These are phyloP conservation scores for Pseudogymnoascus sp. DNA, from an alignment of 2,329 filamentous ascomycete species.

Conservation along the genomic window DNA sequence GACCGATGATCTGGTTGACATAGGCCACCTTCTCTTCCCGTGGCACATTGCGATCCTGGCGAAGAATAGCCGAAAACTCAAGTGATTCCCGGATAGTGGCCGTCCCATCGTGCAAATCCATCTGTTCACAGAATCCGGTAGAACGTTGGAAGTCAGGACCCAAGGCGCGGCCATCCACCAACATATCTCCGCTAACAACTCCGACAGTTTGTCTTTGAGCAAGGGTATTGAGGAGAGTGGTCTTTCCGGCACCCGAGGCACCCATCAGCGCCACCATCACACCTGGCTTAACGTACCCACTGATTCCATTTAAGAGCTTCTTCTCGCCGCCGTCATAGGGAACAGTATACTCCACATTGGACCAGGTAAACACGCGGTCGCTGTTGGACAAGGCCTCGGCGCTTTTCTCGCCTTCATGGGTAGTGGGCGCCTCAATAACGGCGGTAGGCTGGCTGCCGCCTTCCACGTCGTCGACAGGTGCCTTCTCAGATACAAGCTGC, in stretches of 20 bases:
- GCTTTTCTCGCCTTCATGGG: constrained; percentile 8
- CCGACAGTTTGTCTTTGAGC: constrained; percentile 82
- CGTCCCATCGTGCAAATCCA: constrained; percentile 79
- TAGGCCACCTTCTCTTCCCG: constrained; percentile 71
- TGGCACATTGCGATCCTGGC: constrained; percentile 66
- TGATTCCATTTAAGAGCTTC: constrained; percentile 66
- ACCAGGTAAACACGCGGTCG: constrained; percentile 66
- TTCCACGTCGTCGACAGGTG: constrained; percentile 47
- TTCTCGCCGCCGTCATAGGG: constrained; percentile 53
- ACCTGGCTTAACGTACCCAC: constrained; percentile 70
- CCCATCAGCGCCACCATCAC: constrained; percentile 59
- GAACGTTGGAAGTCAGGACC: constrained; percentile 73
- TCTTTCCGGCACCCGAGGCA: constrained; percentile 69
- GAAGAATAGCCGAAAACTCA: constrained; percentile 77
- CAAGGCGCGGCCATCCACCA: constrained; percentile 54
- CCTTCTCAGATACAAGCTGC: constrained; percentile 36
- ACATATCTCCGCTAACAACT: constrained; percentile 76
- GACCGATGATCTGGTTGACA: constrained; percentile 65
- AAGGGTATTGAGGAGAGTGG: constrained; percentile 74
- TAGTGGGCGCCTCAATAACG: constrained; percentile 12
- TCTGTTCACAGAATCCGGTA: constrained; percentile 76
- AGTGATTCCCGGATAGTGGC: constrained; percentile 82
- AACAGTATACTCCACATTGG: constrained; percentile 60
- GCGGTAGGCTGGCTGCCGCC: constrained; percentile 16
- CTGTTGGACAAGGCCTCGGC: constrained; percentile 43